Evolutionary conservation across 441 rosid species (phyloP), one percentile per base, ranked within the genome.

Genomic region (Corymbia calophylla): DNA sequence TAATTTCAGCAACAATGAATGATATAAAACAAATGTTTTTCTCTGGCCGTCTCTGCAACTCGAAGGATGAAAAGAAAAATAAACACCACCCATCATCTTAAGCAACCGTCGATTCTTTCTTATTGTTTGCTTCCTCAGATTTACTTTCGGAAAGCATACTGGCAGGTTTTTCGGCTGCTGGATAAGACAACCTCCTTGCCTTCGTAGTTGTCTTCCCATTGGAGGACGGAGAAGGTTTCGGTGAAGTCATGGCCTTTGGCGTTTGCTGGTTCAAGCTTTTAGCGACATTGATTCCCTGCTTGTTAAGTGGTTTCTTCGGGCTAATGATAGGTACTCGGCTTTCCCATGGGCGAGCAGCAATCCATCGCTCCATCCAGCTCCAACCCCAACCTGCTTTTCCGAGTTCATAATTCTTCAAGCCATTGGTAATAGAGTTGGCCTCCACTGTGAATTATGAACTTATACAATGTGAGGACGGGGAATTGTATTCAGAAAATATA

Each of bases 331-430:
- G 94, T 29, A 94, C 90, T 87, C 97, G 97, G 87, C 94, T 94
- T 91, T 97, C 99, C 99, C 99, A 98, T 39, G 99, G 99, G 25
- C 98, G 92, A 92, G 93, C 97, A 91, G 98, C 94, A 86, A 97
- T 94, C 99, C 99, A 97, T 60, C 97, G 95, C 56, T 98, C 98
- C 93, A 89, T 96, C 99, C 99, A 96, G 93, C 99, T 97, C 99
- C 99, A 97, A 64, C 98, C 98, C 99, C 99, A 97, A 53, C 95
- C 97, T 1, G 94, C 94, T 93, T 96, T 97, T 53, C 98, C 94
- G 13, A 95, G 91, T 88, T 95, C 98, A 87, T 92, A 94, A 73
- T 92, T 90, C 48, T 94, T 92, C 48, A 93, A 87, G 87, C 97
- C 96, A 35, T 91, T 94, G 90, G 87, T 88, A 88, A 92, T 94